Base-by-base conservation (phyloP, 2,329 filamentous ascomycete genomes). In the Fusarium fujikuroi region DNA sequence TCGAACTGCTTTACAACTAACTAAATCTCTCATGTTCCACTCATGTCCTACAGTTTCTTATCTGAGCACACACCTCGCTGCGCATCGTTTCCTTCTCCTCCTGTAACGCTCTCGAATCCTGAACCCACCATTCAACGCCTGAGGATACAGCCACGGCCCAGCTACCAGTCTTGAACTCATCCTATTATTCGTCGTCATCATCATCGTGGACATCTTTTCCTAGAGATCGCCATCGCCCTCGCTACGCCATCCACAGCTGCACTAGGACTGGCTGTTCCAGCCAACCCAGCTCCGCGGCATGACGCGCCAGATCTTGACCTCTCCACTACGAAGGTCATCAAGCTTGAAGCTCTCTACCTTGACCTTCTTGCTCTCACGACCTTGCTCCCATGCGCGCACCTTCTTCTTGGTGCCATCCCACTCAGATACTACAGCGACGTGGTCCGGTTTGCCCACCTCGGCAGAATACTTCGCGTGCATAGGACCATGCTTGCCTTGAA, bases 391-490 rank as follows among this genome's bases (percentile, higher is more conserved):
- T 4, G 92, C 95, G 34, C 95, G 87, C 32, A 99, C 92, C 87
- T 98, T 98, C 88, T 97, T 97, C 89, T 98, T 97, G 44, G 94
- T 97, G 7, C 96, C 96, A 81, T 99, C 96, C 96, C 96, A 99
- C 81, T 99, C 96, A 15, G 94, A 90, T 8, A 99, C 95, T 5
- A 99, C 85, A 5, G 90, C 96, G 0, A 98, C 95, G 78, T 99
- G 96, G 72, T 95, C 94, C 8, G 90, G 90, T 80, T 94, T 96
- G 73, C 95, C 95, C 2, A 98, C 93, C 76, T 99, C 96, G 59
- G 90, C 86, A 54, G 88, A 92, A 82, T 99, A 99, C 82, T 98
- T 98, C 74, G 93, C 92, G 80, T 98, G 95, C 93, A 99, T 95
- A 9, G 95, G 89, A 3, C 96, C 96, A 76, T 95, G 94, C 82